Base-by-base conservation (phyloP, 345 rosid species). In the Kandelia obovata region DNA sequence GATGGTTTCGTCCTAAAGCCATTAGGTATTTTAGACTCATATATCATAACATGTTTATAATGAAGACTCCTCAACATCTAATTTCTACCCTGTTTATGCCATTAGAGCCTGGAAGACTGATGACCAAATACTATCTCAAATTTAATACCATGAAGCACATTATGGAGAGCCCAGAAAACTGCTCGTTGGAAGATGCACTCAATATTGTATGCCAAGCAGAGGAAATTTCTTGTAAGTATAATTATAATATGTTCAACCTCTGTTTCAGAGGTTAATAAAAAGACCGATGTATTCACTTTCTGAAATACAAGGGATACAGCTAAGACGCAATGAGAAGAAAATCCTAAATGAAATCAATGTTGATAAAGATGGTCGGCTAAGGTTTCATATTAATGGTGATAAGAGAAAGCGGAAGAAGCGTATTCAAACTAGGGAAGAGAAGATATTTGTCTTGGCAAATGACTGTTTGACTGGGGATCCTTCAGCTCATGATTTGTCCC, bases 381-480 rank as follows among this genome's bases (percentile, higher is more conserved):
- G 93, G 46, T 95, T 95, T 83, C 99, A 95, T 75, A 73, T 95
- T 71, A 82, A 68, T 62, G 93, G 82, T 71, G 93, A 87, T 62
- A 95, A 89, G 76, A 89, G 95, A 61, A 90, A 86, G 80, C 82
- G 96, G 69, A 95, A 95, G 80, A 92, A 78, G 79, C 97, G 96
- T 28, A 88, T 92, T 77, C 97, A 95, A 78, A 83, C 89, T 53
- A 89, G 86, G 78, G 96, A 95, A 84, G 99, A 95, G 82, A 95
- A 95, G 76, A 86, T 95, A 65, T 92, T 95, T 84, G 75, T 95
- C 67, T 74, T 95, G 78, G 82, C 89, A 70, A 95, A 95, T 81
- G 99, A 95, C 77, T 92, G 94, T 82, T 77, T 95, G 82, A 92
- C 93, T 66, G 99, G 99, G 64, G 96, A 92, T 81, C 97, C 99